Evolutionary conservation across 169 alveolate species (phyloP), one percentile per base, ranked within the genome.

Genomic region (Eimeria praecox): DNA sequence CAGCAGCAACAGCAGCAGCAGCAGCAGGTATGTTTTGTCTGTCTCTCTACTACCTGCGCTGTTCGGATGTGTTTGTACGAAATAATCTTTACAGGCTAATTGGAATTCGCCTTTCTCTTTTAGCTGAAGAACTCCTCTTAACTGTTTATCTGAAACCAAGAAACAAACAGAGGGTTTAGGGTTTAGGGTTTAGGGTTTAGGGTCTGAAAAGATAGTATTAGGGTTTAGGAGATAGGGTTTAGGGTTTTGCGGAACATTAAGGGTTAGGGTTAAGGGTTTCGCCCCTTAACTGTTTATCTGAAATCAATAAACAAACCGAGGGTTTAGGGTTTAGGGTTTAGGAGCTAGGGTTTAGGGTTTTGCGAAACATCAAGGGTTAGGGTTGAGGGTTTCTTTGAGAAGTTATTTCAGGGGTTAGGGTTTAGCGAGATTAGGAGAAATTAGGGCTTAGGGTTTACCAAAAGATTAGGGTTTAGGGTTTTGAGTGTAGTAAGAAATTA

Each of bases 31-130:
- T n/a, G n/a, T n/a, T n/a, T n/a, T n/a, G n/a, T n/a, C n/a, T n/a
- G n/a, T n/a, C n/a, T n/a, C n/a, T n/a, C n/a, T n/a, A n/a, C n/a
- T 92, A 96, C 97, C 97, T 62, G 96, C 94, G 71, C 98, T 97
- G 44, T 96, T 97, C 3, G 99, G 99, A 83, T 98, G 97, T 42
- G 97, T 97, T 92, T 97, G 98, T 96, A 96, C 88, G 95, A 98
- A 98, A 91, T 96, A 98, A 83, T 98, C 98, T 38, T 97, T 97
- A 86, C 99, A 98, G 18, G 99, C 98, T 52, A 98, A 78, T 95
- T 98, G 99, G 95, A 95, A 98, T 80, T 98, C 99, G 77, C 97
- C 97, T 33, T 97, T 96, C 83, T 87, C 93, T 95, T 97, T 97
- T 10, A 71, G 44, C 22, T 71, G 82, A 38, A 71, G 82, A 38